Base-by-base conservation (phyloP, 148 eudicot genomes). In the Euryodendron excelsum region DNA sequence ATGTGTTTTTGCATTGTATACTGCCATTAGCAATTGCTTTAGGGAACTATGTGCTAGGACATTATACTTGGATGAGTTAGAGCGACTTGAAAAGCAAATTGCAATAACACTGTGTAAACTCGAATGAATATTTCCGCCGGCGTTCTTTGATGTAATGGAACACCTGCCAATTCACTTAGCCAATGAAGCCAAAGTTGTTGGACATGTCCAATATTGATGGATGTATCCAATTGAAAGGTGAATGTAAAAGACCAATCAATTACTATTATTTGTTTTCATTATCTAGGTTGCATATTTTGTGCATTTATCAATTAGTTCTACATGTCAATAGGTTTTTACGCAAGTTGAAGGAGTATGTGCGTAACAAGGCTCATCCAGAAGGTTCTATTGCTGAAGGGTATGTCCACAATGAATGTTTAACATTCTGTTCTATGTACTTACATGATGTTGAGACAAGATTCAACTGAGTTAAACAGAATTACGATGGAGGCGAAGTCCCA, bases 371-470 rank as follows among this genome's bases (percentile, higher is more conserved):
- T 47, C 39, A 0, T 50, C 61, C 60, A 28, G 61, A 72, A 18
- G 61, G 75, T 17, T 72, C 75, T 27, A 72, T 48, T 2, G 17
- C 61, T 5, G 27, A 37, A 18, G 70, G 70, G 13, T 62, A 62
- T 17, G 4, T 25, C 17, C 6, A 62, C 67, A 6, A 28, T 28
- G 33, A 62, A 62, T 31, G 44, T 66, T 66, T 66, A 41, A 66
- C 14, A 41, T 33, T 69, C 31, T 82, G 78, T 36, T 82, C 84
- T 2, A 72, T 55, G 60, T 77, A 77, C 60, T 63, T 77, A 73
- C 50, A 64, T 36, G 80, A 61, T 17, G 37, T 77, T 63, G 80
- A 77, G 47, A 77, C 84, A 28, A 82, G 56, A 21, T 78, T 78
- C 18, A 74, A 60, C 44, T 31, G 75, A 0, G 60, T 68, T 20